A percentile compares a stretch with the other conserved stretches of the same genome.
Conservation (phyloP, 1,139 yeast genomes). For the Blastobotrys raffinosifermentans region DNA sequence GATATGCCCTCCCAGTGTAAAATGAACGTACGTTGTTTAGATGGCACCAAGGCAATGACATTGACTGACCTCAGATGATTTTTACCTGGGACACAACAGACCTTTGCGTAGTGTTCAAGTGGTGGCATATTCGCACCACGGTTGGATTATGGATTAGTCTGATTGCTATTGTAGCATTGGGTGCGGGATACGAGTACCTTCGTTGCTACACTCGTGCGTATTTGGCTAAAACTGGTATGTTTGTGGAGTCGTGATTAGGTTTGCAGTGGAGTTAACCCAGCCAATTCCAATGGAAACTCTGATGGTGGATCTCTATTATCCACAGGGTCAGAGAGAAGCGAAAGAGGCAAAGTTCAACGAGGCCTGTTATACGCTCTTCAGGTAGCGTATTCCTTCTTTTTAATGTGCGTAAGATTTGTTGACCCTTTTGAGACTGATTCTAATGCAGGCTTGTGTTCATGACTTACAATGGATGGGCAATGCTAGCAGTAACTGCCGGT, state of each 20-base stretch:
- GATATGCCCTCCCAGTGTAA: constrained; percentile 42
- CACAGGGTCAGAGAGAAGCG: constrained; percentile 5
- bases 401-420: constrained; percentile 42
- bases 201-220: constrained; percentile 35
- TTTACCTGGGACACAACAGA: constrained; percentile 76
- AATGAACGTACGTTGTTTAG: constrained; percentile 42
- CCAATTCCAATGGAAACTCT: constrained; percentile 7
- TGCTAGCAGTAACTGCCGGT: constrained; percentile 66
- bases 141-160: constrained; percentile 49
- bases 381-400: constrained; percentile 69
- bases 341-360: constrained; percentile 12
- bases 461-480: constrained; percentile 82
- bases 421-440: not conserved
- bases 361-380: constrained; percentile 58
- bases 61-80: constrained; percentile 42
- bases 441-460: constrained; percentile 51
- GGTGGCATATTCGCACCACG: constrained; percentile 71
- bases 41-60: constrained; percentile 1
- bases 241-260: not conserved
- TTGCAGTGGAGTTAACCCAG: constrained; percentile 6
- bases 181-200: constrained; percentile 58
- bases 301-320: constrained; percentile 3
- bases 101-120: constrained; percentile 62
- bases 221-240: not conserved
- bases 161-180: constrained; percentile 42